Evolutionary conservation across 257 asterid genomes (phyloP).

Genomic region (Salvia hispanica): DNA sequence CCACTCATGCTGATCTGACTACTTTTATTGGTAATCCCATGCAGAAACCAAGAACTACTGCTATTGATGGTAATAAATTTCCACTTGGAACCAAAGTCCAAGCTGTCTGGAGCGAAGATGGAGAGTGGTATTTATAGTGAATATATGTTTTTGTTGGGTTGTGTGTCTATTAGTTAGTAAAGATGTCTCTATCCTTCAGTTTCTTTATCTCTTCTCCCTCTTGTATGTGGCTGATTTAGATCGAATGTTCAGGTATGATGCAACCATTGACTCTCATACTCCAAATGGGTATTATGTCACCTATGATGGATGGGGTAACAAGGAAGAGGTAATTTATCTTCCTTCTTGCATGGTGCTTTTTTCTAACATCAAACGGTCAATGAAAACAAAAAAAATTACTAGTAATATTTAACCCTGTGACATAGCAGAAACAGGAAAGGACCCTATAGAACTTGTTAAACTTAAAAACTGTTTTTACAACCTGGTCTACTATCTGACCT

Average conservation of each 20-base stretch:
- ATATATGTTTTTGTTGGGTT: not conserved
- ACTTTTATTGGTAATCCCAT: slow-evolving; percentile 24
- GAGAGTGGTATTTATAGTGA: slow-evolving; percentile 71
- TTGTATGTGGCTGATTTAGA: slow-evolving; percentile 56
- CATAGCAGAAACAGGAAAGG: no score
- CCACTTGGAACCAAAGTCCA: slow-evolving; percentile 91
- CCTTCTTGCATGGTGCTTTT: not conserved
- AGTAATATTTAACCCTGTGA: not conserved
- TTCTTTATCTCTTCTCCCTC: slow-evolving; percentile 44
- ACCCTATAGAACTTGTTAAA: no score
- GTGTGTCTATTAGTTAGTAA: not conserved
- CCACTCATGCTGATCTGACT: slow-evolving; percentile 16
- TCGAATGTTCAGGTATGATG: slow-evolving; percentile 86
- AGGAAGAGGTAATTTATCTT: slow-evolving; percentile 70
- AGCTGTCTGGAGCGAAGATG: slow-evolving; percentile 98
- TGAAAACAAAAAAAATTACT: no score
- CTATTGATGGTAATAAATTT: slow-evolving; percentile 48
- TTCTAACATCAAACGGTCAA: not conserved
- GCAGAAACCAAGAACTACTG: slow-evolving; percentile 50
- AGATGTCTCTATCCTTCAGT: slow-evolving; percentile 19
- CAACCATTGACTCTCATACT: slow-evolving; percentile 74
- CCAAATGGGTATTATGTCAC: slow-evolving; percentile 76
- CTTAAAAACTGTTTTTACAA: no score
- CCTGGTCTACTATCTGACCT: no score
- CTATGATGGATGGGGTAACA: slow-evolving; percentile 93